These are phyloP conservation scores for Breviolum minutum DNA, from an alignment of 73 alveolate genomes.

Conservation along the genomic window DNA sequence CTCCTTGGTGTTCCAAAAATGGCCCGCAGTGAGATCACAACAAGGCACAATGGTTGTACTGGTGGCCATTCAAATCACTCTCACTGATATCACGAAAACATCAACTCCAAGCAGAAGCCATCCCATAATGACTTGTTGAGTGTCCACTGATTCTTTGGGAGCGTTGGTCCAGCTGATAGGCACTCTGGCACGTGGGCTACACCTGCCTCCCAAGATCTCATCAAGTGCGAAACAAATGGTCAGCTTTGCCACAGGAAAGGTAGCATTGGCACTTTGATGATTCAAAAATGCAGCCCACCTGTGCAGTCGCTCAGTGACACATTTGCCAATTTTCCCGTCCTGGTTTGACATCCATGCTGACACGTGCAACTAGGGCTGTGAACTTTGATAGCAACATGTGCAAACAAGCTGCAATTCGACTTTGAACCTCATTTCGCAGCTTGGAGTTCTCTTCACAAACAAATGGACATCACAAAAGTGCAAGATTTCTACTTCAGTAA, in stretches of 20 bases:
- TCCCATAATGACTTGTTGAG: background rate
- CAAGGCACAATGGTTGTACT: background rate
- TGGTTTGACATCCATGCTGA: background rate
- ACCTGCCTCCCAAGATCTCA: background rate
- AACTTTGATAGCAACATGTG: background rate
- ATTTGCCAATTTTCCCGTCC: constrained; percentile 29
- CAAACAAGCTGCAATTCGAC: background rate
- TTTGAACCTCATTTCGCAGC: constrained; percentile 8
- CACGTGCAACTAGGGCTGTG: background rate
- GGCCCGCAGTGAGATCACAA: background rate
- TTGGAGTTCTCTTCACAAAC: background rate
- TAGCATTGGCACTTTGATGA: background rate
- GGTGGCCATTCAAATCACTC: too few relatives aligned
- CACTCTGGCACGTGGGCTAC: constrained; percentile 77
- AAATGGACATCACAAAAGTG: background rate
- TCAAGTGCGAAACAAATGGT: background rate
- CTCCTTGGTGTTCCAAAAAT: background rate
- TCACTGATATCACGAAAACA: background rate
- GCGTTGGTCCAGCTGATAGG: constrained; percentile 50
- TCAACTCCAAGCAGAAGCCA: background rate
- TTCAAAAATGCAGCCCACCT: constrained; percentile 13
- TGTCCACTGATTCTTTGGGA: constrained; percentile 56
- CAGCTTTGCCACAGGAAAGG: background rate
- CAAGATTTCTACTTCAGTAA: background rate
- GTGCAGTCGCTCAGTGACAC: constrained; percentile 37